Base-by-base conservation (phyloP, 306 rosid species). In the Dalbergia oliveri region DNA sequence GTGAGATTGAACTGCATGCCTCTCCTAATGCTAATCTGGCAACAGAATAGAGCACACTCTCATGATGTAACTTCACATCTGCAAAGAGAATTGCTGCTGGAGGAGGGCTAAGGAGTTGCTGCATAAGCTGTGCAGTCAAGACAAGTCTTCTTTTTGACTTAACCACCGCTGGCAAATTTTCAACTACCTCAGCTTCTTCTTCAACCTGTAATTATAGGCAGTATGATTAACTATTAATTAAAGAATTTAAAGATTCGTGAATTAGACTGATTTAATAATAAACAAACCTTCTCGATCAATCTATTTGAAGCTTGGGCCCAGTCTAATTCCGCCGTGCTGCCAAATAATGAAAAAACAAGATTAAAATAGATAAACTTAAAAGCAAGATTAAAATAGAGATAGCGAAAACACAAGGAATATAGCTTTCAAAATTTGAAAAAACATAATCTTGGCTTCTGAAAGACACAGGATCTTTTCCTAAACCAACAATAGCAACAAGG, bases 91-190 rank as follows among this genome's bases (percentile, higher is more conserved):
- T 78, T 3, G 83, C 66, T 15, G 86, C 87, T 56, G 97, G 84
- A 81, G 96, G 97, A 76, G 97, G 90, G 70, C 31, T 77, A 77
- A 94, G 86, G 71, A 94, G 87, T 83, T 90, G 97, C 87, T 94
- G 98, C 86, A 91, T 82, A 58, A 94, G 94, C 82, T 89, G 97
- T 1, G 97, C 88, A 12, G 97, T 89, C 89, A 88, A 83, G 83
- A 86, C 85, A 64, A 92, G 94, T 88, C 97, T 85, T 86, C 89
- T 89, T 85, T 76, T 94, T 18, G 89, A 64, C 84, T 88, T 92
- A 72, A 76, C 63, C 45, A 82, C 64, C 59, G 81, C 86, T 7
- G 76, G 80, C 76, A 88, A 80, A 79, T 91, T 92, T 69, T 90
- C 97, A 31, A 33, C 58, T 63, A 75, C 77, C 60, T 86, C 97